Evolutionary conservation across 768 basidiomycete species (phyloP), one percentile per base, ranked within the genome.

Genomic region (Arthromyces matolae): DNA sequence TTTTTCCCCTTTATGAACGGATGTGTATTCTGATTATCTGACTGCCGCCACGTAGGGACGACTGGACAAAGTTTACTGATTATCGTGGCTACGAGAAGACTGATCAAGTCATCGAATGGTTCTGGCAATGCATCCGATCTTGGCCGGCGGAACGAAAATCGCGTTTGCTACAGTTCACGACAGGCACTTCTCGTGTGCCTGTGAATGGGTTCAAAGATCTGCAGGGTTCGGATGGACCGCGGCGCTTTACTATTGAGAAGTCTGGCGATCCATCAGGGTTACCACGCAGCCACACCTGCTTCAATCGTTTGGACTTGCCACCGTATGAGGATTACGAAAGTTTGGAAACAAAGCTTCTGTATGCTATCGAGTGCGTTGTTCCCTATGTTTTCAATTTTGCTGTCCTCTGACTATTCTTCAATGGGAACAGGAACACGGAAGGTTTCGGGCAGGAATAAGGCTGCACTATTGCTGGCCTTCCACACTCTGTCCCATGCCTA

Each of bases 131-230:
- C 59, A 80, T 95, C 45, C 83, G 87, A 29, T 83, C 84, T 27
- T 95, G 93, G 93, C 88, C 93, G 8, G 76, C 88, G 0, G 93
- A 95, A 64, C 79, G 88, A 54, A 93, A 93, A 64, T 86, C 86
- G 32, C 83, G 91, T 12, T 66, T 93, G 29, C 69, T 94, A 16
- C 92, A 93, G 64, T 95, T 95, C 66, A 88, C 89, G 5, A 93
- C 90, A 1, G 86, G 86, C 16, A 89, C 86, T 2, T 89, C 86
- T n/a, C 74, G 86, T 51, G 80, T 89, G 19, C 86, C 93, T 9
- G 92, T 93, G 58, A 93, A 93, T 60, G 93, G 93, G 1, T 95
- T 95, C 76, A 93, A 93, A 61, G 93, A 95, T 60, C 72, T 94
- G 6, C 93, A 95, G 68, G 93, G 93, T 8, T 89, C 88, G 0